Percentiles rank a stretch among this genome's conserved stretches.
These are phyloP conservation scores for Orobanche coerulescens DNA, from an alignment of 257 asterid species.

Conservation along the genomic window DNA sequence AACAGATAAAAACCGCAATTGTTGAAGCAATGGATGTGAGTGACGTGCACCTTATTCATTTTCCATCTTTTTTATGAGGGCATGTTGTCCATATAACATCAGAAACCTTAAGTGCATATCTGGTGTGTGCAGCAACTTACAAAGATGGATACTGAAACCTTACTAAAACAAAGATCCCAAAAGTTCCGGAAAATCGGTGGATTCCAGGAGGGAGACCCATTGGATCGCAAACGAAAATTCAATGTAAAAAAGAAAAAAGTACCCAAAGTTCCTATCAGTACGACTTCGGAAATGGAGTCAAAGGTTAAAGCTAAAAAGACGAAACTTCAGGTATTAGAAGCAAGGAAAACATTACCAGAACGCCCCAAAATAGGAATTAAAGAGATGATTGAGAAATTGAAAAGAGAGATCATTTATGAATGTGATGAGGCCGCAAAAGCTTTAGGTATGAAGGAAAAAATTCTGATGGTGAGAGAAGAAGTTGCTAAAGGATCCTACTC, in stretches of 20 bases:
- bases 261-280: conserved; percentile 36
- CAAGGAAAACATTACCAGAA: conserved; percentile 33
- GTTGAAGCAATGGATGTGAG: conserved; percentile 85
- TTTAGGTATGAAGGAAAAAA: conserved; percentile 52
- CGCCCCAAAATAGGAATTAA: conserved; percentile 32
- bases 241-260: conserved; percentile 68
- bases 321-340: conserved; percentile 45
- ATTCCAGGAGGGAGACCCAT: conserved; percentile 57
- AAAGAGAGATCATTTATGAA: conserved; percentile 51
- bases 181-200: conserved; percentile 75
- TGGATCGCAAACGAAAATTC: conserved; percentile 52
- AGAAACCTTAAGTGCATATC: conserved; percentile 13
- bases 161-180: conserved; percentile 56
- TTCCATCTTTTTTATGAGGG: background rate
- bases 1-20: conserved; percentile 78
- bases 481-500: conserved; percentile 45
- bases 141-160: conserved; percentile 57
- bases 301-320: conserved; percentile 57
- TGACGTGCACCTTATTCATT: conserved; percentile 15
- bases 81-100: too few species aligned
- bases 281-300: conserved; percentile 41
- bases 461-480: conserved; percentile 50
- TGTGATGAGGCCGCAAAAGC: conserved; percentile 61
- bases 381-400: conserved; percentile 47
- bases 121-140: conserved; percentile 53